These are phyloP conservation scores for Cocos nucifera DNA, from an alignment of 176 grass and related monocot species.

Conservation along the genomic window DNA sequence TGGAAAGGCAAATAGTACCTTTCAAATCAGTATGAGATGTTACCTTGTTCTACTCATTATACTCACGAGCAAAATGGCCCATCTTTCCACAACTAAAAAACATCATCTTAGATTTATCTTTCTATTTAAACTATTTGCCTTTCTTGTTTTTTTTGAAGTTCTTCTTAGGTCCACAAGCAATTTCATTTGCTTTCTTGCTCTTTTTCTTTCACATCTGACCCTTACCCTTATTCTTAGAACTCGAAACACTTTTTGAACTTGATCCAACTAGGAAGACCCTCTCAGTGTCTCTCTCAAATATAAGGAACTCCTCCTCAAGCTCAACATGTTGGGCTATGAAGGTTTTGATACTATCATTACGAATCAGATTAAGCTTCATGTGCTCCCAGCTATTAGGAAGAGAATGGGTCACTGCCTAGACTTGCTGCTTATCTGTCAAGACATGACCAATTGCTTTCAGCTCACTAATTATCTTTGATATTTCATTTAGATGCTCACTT, in stretches of 20 bases:
- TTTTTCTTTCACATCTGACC: not conserved
- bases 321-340: not conserved
- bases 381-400: not conserved
- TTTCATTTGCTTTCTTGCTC: not conserved
- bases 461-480: no score
- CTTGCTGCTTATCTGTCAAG: constrained; percentile 5
- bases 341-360: constrained; percentile 5
- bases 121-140: not conserved
- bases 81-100: no score
- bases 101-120: no score
- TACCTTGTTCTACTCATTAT: not conserved
- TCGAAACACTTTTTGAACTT: not conserved
- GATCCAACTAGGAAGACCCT: not conserved
- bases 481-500: not conserved
- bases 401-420: constrained; percentile 5
- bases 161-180: not conserved
- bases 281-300: not conserved
- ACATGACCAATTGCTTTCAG: not conserved
- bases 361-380: not conserved
- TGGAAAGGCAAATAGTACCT: not conserved
- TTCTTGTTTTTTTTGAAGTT: not conserved
- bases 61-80: no score
- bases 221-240: not conserved
- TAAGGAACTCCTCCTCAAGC: not conserved
- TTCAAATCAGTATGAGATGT: not conserved